Percentiles rank a stretch among this genome's conserved stretches.
Evolutionary conservation across 768 basidiomycete genomes (phyloP).

Genomic region (Pleurotus djamor): DNA sequence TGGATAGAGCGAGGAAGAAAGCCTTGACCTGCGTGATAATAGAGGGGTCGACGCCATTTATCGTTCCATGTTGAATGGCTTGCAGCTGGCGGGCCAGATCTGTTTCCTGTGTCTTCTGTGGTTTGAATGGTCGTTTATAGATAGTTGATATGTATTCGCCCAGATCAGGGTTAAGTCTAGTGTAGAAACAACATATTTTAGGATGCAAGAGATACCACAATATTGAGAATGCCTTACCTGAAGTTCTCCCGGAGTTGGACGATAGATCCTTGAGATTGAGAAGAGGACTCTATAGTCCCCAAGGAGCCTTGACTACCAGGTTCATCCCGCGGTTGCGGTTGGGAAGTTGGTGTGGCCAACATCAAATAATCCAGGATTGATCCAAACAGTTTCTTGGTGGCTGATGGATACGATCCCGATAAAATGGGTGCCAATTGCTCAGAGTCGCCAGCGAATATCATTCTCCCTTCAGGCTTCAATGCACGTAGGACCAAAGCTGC

Average conservation of each 20-base stretch:
- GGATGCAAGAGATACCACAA: neutral
- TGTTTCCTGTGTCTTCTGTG: slow-evolving; percentile 42
- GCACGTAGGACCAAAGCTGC: slow-evolving; percentile 43
- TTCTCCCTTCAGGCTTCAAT: slow-evolving; percentile 31
- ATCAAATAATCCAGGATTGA: slow-evolving; percentile 48
- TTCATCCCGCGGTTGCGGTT: neutral
- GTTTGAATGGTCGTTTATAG: slow-evolving; percentile 44
- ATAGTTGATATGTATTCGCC: slow-evolving; percentile 54
- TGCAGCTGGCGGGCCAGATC: slow-evolving; percentile 33
- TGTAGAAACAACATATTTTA: neutral
- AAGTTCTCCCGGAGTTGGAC: slow-evolving; percentile 53
- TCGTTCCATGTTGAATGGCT: slow-evolving; percentile 18
- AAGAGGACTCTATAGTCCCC: slow-evolving; percentile 11
- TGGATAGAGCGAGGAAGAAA: slow-evolving; percentile 39
- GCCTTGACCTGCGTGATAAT: slow-evolving; percentile 24
- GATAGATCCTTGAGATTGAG: slow-evolving; percentile 36
- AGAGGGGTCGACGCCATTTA: slow-evolving; percentile 15
- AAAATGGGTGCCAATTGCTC: slow-evolving; percentile 52
- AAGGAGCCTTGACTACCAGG: slow-evolving; percentile 5
- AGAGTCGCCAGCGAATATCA: slow-evolving; percentile 50
- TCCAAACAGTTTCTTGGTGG: slow-evolving; percentile 40
- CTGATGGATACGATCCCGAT: slow-evolving; percentile 40
- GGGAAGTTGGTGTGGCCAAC: slow-evolving; percentile 15
- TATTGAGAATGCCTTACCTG: slow-evolving; percentile 24
- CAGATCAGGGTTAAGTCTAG: slow-evolving; percentile 47